A percentile compares a stretch with the other conserved stretches of the same genome.
Evolutionary conservation across 129 eudicot species (phyloP).

Genomic region (Lactuca sativa): DNA sequence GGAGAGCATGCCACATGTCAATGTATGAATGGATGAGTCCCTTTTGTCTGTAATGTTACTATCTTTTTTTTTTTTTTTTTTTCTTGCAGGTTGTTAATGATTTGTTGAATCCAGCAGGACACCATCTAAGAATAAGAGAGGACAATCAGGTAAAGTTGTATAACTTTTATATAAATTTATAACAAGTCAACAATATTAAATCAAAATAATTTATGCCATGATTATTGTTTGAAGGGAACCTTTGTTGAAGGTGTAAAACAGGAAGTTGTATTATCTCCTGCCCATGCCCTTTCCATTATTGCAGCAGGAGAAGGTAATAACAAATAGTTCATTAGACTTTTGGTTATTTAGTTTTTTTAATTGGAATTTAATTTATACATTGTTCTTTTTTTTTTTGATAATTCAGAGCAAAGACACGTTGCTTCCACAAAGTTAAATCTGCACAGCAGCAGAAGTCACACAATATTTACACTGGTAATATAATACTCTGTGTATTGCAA

Average conservation of each 20-base stretch:
- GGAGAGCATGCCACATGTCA: no score
- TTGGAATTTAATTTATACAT: background rate
- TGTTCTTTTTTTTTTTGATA: background rate
- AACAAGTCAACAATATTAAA: slow-evolving; percentile 1
- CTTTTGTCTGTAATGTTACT: background rate
- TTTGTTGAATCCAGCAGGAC: slow-evolving; percentile 91
- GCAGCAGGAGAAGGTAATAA: slow-evolving; percentile 78
- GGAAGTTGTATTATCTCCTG: slow-evolving; percentile 80
- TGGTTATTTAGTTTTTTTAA: background rate
- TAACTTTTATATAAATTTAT: background rate
- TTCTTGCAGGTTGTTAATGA: slow-evolving; percentile 75
- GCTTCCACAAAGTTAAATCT: slow-evolving; percentile 85
- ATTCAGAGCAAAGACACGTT: slow-evolving; percentile 84
- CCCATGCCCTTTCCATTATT: slow-evolving; percentile 81
- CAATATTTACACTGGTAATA: slow-evolving; percentile 83
- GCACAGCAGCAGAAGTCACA: slow-evolving; percentile 92
- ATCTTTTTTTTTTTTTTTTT: background rate
- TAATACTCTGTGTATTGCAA: background rate
- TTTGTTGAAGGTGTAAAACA: slow-evolving; percentile 84
- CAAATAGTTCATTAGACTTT: background rate
- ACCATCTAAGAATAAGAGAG: slow-evolving; percentile 78
- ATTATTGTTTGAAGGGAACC: slow-evolving; percentile 52
- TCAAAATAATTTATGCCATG: background rate
- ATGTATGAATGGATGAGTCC: background rate
- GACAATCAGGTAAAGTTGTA: slow-evolving; percentile 64